phyloP scores from a whole-genome alignment of 208 protist species.

The Tritrichomonas musculus region DNA sequence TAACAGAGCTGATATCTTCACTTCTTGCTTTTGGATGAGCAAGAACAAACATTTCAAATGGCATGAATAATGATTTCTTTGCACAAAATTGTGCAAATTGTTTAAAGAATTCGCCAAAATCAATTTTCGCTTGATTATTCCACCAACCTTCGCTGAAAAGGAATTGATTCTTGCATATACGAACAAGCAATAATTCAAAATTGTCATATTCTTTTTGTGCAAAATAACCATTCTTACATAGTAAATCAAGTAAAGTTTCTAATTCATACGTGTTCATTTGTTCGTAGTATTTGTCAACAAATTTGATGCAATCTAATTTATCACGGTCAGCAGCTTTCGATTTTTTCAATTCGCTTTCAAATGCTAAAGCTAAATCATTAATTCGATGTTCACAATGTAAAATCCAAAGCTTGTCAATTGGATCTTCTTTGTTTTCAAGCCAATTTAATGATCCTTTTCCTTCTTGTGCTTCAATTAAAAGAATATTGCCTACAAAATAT shows the following conservation, averaged over 20 bases:
- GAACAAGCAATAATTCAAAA: neutral
- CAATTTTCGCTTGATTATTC: neutral
- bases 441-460: neutral
- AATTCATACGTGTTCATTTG: conserved; percentile 19
- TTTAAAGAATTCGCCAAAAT: neutral
- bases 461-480: neutral
- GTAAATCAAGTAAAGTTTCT: conserved; percentile 21
- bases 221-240: neutral
- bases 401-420: neutral
- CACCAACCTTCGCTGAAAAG: neutral
- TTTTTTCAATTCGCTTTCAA: neutral
- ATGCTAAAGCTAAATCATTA: neutral
- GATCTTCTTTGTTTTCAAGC: neutral
- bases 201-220: neutral
- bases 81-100: neutral
- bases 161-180: conserved; percentile 10
- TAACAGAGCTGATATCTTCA: neutral
- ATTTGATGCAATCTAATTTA: neutral
- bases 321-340: neutral
- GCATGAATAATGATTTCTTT: neutral
- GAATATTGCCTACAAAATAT: conserved; percentile 9
- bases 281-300: neutral
- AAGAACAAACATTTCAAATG: conserved; percentile 26
- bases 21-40: neutral
- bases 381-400: conserved; percentile 1